Conservation (phyloP, 257 asterid genomes). For the Nicotiana attenuata region DNA sequence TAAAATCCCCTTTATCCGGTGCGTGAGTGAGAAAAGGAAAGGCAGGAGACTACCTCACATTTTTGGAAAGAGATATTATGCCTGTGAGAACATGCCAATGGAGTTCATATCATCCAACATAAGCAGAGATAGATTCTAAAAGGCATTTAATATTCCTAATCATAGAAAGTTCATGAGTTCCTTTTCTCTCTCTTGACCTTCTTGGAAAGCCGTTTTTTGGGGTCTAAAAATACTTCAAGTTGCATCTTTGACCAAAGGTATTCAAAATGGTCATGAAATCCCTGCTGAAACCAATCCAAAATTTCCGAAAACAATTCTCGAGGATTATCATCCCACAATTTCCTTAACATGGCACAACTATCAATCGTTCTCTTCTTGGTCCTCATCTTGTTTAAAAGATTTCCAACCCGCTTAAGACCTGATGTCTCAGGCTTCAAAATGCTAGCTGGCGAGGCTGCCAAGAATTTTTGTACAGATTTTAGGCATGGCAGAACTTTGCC, state of each 20-base stretch:
- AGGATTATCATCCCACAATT: constrained; percentile 48
- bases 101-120: constrained; percentile 4
- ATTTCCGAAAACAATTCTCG: constrained; percentile 47
- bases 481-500: constrained; percentile 81
- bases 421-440: constrained; percentile 68
- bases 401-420: constrained; percentile 62
- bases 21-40: background rate
- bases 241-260: constrained; percentile 54
- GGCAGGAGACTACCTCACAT: constrained; percentile 10
- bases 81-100: background rate
- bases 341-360: constrained; percentile 41
- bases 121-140: background rate
- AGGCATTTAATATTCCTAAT: background rate
- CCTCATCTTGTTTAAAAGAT: constrained; percentile 48
- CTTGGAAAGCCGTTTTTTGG: constrained; percentile 28
- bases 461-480: constrained; percentile 34
- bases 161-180: constrained; percentile 6
- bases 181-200: constrained; percentile 29
- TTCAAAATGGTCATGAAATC: constrained; percentile 36
- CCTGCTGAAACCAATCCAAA: constrained; percentile 68
- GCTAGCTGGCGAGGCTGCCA: constrained; percentile 66
- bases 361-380: constrained; percentile 40
- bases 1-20: background rate
- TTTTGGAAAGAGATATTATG: background rate
- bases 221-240: constrained; percentile 29